Conservation (phyloP, 2,329 filamentous ascomycete species). For the Colletotrichum destructivum region DNA sequence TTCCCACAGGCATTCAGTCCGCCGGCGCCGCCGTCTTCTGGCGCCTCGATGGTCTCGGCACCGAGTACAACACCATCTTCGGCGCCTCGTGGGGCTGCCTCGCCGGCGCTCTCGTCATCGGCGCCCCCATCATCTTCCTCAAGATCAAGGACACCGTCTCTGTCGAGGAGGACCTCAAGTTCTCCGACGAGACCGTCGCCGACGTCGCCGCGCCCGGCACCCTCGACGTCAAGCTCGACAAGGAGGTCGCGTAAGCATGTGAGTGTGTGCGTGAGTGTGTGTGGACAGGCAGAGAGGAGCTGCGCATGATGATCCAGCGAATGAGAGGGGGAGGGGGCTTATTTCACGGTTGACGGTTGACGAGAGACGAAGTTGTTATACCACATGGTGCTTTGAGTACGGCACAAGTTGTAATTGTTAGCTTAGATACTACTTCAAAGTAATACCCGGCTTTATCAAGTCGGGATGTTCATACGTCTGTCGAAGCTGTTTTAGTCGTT, state of each 20-base stretch:
- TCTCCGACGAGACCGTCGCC: constrained; percentile 84
- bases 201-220: constrained; percentile 70
- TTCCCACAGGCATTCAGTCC: constrained; percentile 76
- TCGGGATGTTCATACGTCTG: no score
- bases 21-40: constrained; percentile 84
- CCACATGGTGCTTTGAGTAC: constrained; percentile 1
- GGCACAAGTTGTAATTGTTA: not conserved
- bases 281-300: not conserved
- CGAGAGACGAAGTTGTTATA: constrained; percentile 26
- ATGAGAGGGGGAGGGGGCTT: not conserved
- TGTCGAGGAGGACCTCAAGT: constrained; percentile 86
- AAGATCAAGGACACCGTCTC: constrained; percentile 87
- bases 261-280: no score
- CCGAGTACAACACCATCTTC: constrained; percentile 81
- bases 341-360: not conserved
- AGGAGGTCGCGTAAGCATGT: constrained; percentile 21
- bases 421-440: not conserved
- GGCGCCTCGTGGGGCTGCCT: constrained; percentile 82
- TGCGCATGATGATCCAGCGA: constrained; percentile 21
- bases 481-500: no score
- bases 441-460: constrained; percentile 27
- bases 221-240: constrained; percentile 18
- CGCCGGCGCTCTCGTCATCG: constrained; percentile 80
- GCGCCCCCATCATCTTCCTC: constrained; percentile 82
- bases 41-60: constrained; percentile 75